Base-by-base conservation (phyloP, 164 flowering plant species). In the Warburgia ugandensis region DNA sequence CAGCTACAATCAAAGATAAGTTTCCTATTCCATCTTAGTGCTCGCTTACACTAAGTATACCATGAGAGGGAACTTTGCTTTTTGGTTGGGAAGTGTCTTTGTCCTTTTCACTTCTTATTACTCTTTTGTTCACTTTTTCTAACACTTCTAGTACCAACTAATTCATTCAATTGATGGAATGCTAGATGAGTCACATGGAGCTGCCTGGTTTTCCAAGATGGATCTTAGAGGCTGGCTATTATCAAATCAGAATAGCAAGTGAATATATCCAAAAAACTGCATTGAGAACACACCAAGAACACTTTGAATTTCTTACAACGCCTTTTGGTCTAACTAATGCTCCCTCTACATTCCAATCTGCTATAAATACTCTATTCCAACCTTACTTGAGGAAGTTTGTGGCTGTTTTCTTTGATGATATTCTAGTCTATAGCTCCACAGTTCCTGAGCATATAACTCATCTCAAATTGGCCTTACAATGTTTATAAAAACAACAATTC, bases 331-430 rank as follows among this genome's bases (percentile, higher is more conserved):
- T n/a, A n/a, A n/a, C n/a, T n/a, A n/a, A n/a, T n/a, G n/a, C n/a
- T n/a, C n/a, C n/a, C n/a, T n/a, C n/a, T n/a, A n/a, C n/a, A 39
- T 39, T 39, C 19, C 19, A 39, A 39, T 4, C 43, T 39, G 5
- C n/a, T 16, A 39, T 39, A 16, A 45, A 45, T 45, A 4, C 7
- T 6, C 5, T 39, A 4, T 39, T 39, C 21, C 26, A n/a, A 5
- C 48, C 48, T n/a, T 20, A 45, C 21, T n/a, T 45, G 5, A 21
- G 48, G 10, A 45, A 45, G 21, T 45, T 45, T 20, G 26, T 45
- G 26, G 6, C 21, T 3, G 48, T 45, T 6, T 45, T 45, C 14
- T 45, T 3, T 45, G 45, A 52, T 27, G 55, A 52, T 19, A 38
- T 52, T 5, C 12, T 50, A 4, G 29, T 50, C 12, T 50, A 50